Percentiles rank a stretch among this genome's conserved stretches.
Conservation (phyloP, 306 rosid genomes). For the Fagus crenata region DNA sequence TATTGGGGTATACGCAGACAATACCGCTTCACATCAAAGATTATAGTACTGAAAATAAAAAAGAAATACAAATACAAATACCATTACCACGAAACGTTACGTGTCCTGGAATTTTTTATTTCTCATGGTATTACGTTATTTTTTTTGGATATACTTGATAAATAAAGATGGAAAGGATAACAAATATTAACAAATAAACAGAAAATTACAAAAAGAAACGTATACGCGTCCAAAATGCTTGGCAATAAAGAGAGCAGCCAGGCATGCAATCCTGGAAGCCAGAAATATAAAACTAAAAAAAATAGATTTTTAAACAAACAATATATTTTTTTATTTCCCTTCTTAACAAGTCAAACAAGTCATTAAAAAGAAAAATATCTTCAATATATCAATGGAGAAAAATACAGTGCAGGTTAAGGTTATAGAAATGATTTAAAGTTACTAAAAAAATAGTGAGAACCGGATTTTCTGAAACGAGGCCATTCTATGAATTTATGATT, state of each 20-base stretch:
- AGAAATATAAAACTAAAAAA: neutral
- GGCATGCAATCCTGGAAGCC: slow-evolving; percentile 12
- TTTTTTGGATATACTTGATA: neutral
- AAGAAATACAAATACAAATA: neutral
- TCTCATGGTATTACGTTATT: neutral
- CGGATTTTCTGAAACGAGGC: no score
- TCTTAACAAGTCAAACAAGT: neutral
- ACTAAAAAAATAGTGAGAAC: no score
- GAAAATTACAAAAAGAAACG: neutral
- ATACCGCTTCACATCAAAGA: no score
- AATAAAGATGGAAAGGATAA: neutral
- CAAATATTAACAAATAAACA: neutral
- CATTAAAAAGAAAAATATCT: neutral
- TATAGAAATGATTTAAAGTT: no score
- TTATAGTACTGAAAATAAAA: no score
- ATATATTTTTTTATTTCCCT: neutral
- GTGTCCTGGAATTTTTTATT: neutral
- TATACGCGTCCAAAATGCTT: slow-evolving; percentile 23
- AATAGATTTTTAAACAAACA: neutral
- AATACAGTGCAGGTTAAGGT: no score
- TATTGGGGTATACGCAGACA: no score
- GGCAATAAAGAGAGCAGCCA: neutral
- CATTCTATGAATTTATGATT: no score
- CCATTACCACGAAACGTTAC: neutral
- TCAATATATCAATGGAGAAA: no score